Base-by-base conservation (phyloP, 352 stramenopile species). In the Albugo candida region DNA sequence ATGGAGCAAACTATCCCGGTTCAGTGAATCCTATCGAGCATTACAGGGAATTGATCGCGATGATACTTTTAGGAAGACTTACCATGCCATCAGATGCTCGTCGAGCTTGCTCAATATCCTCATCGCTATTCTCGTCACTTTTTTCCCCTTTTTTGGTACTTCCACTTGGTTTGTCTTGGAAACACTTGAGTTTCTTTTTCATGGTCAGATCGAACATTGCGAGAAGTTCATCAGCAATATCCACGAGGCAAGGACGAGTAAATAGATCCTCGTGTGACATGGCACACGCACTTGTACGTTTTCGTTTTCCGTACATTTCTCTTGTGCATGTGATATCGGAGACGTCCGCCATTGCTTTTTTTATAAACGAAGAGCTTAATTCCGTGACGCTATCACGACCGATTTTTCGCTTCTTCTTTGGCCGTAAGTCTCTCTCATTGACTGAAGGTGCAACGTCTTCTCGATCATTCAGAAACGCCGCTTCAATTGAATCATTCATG, bases 341-440 rank as follows among this genome's bases (percentile, higher is more conserved):
- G 0, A 77, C 70, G 48, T 89, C 77, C 0, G 58, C 61, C 67
- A 89, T 81, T 14, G 71, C 65, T 51, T 86, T 63, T 47, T 88
- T 89, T 49, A 89, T 54, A 36, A 73, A 60, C 1, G 67, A 49
- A n/a, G 76, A 84, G 24, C 62, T 83, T 13, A 92, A 52, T 48
- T 92, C 72, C 5, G 72, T 92, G 16, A 82, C 66, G 13, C 58
- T 83, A 51, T 92, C 79, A 17, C 73, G 79, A 35, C 58, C 65
- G 35, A 92, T 80, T 43, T 81, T 83, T 13, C 79, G 73, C 56
- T 87, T 87, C 60, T 87, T 91, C 48, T 70, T 79, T 19, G 71
- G 72, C 21, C 65, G 63, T 0, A 49, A 53, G 2, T 54, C 46
- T 40, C 13, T 24, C 14, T 10, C 43, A 27, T 65, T 48, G 3